Percentiles rank a stretch among this genome's conserved stretches.
phyloP scores from a whole-genome alignment of 1,284 basidiomycete genomes.

The Papiliotrema laurentii region DNA sequence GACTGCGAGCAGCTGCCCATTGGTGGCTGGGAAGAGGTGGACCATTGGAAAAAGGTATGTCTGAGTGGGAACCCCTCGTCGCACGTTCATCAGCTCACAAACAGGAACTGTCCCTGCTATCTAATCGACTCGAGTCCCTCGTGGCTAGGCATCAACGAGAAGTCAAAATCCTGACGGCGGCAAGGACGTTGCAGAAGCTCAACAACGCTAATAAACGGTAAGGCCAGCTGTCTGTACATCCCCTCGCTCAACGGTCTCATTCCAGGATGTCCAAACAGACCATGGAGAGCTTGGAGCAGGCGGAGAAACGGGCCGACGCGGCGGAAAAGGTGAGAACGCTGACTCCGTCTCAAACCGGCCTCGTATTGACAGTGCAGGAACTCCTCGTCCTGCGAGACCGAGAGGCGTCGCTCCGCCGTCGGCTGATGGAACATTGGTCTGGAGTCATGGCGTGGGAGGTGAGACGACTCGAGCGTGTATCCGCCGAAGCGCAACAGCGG shows the following conservation, averaged over 20 bases:
- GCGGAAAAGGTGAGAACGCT: constrained; percentile 43
- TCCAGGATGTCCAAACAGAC: constrained; percentile 45
- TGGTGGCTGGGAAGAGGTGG: constrained; percentile 77
- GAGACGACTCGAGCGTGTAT: constrained; percentile 33
- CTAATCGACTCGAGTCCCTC: constrained; percentile 35
- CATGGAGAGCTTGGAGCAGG: constrained; percentile 44
- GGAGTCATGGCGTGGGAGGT: constrained; percentile 50
- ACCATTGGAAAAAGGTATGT: constrained; percentile 79
- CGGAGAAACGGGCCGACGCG: constrained; percentile 44
- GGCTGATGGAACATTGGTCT: constrained; percentile 48
- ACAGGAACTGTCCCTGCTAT: constrained; percentile 43
- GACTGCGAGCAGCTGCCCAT: constrained; percentile 67
- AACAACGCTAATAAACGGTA: constrained; percentile 43
- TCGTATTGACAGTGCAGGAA: constrained; percentile 31
- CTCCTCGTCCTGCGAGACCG: constrained; percentile 42
- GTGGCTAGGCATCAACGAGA: constrained; percentile 46
- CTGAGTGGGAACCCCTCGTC: too few species aligned
- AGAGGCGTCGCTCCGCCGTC: constrained; percentile 37
- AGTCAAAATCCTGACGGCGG: constrained; percentile 48
- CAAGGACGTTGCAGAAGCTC: constrained; percentile 46
- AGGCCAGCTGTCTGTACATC: background rate
- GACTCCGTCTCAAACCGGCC: background rate
- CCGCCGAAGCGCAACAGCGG: constrained; percentile 23
- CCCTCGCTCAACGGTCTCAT: too few species aligned
- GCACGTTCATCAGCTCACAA: background rate